Percentiles rank a stretch among this genome's conserved stretches.
Evolutionary conservation across 495 filamentous ascomycete genomes (phyloP).

Genomic region (Neurospora sp.): DNA sequence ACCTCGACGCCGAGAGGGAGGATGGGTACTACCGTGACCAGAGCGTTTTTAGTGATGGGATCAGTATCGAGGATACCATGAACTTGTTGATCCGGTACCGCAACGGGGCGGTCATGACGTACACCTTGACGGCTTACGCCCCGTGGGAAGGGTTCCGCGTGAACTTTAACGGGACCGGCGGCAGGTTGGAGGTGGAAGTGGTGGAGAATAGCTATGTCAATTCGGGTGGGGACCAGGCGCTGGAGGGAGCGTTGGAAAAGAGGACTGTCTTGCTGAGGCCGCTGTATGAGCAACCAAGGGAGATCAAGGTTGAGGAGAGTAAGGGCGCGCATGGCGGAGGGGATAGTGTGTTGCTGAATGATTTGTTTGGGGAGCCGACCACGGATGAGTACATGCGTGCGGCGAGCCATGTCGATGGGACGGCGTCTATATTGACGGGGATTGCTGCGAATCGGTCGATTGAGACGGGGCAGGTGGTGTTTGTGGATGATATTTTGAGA

Average conservation of each 20-base stretch:
- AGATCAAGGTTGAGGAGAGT: constrained; percentile 30
- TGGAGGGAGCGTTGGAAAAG: constrained; percentile 33
- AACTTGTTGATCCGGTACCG: constrained; percentile 46
- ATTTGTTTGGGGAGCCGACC: constrained; percentile 33
- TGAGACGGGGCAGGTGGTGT: constrained; percentile 40
- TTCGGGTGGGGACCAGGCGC: constrained; percentile 33
- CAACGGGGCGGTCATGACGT: constrained; percentile 40
- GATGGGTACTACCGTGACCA: constrained; percentile 49
- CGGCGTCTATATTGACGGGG: constrained; percentile 45
- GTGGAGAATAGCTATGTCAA: constrained; percentile 42
- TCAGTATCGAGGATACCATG: constrained; percentile 53
- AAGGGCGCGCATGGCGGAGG: constrained; percentile 37
- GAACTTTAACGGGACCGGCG: constrained; percentile 37
- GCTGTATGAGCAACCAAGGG: constrained; percentile 34
- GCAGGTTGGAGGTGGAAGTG: constrained; percentile 36
- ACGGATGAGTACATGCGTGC: constrained; percentile 33
- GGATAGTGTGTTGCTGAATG: constrained; percentile 34
- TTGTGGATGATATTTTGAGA: constrained; percentile 33
- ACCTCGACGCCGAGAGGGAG: constrained; percentile 49
- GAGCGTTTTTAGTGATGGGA: constrained; percentile 49
- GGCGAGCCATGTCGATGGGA: constrained; percentile 44
- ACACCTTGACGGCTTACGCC: constrained; percentile 37
- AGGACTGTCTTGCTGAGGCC: constrained; percentile 27
- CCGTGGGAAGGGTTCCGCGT: constrained; percentile 40
- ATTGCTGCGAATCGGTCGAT: constrained; percentile 49